A percentile compares a stretch with the other conserved stretches of the same genome.
phyloP scores from a whole-genome alignment of 106 monocot species.

The Narthecium ossifragum region DNA sequence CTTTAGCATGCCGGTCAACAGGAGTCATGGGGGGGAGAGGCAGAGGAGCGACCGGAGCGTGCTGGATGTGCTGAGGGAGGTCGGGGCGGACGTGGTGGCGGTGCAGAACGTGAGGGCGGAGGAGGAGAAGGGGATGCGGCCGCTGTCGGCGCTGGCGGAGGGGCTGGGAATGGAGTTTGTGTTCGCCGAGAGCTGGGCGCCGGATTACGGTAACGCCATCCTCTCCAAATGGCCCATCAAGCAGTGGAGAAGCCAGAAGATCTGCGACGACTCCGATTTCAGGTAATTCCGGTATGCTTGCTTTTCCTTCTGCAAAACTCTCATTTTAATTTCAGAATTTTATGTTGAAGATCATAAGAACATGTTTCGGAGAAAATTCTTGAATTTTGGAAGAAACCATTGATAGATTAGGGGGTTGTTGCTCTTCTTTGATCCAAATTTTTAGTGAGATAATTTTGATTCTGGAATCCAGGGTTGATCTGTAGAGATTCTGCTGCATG shows the following conservation, averaged over 20 bases:
- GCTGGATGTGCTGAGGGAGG: slow-evolving; percentile 82
- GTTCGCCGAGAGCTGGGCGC: slow-evolving; percentile 86
- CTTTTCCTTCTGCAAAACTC: too few relatives aligned
- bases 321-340: too few relatives aligned
- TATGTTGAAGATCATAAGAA: too few relatives aligned
- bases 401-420: too few relatives aligned
- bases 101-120: slow-evolving; percentile 92
- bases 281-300: slow-evolving; percentile 24
- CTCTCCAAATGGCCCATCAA: slow-evolving; percentile 85
- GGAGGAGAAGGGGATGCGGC: slow-evolving; percentile 89
- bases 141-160: slow-evolving; percentile 74
- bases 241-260: slow-evolving; percentile 57
- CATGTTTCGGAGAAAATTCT: too few relatives aligned
- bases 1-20: slow-evolving; percentile 4
- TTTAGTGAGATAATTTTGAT: too few relatives aligned
- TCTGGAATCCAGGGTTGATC: too few relatives aligned
- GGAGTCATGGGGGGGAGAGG: not conserved
- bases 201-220: slow-evolving; percentile 85
- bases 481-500: too few relatives aligned
- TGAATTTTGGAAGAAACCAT: too few relatives aligned
- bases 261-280: slow-evolving; percentile 66
- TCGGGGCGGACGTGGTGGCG: slow-evolving; percentile 61
- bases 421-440: too few relatives aligned
- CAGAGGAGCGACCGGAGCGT: slow-evolving; percentile 37
- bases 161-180: slow-evolving; percentile 78